Conservation (phyloP, 768 basidiomycete species). For the Jaapia argillacea region DNA sequence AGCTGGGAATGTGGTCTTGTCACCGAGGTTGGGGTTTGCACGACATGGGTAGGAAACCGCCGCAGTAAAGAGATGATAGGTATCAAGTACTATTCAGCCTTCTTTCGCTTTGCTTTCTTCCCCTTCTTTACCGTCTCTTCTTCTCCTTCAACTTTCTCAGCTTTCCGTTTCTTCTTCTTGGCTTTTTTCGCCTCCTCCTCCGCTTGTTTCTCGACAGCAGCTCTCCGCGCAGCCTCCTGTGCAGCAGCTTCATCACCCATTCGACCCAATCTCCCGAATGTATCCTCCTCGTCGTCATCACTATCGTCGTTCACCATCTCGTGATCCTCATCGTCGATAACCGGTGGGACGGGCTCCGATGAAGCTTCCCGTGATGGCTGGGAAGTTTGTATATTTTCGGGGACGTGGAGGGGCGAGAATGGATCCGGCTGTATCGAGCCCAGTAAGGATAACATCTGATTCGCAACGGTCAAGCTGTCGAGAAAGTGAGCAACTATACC, state of each 20-base stretch:
- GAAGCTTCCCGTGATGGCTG: slow-evolving; percentile 13
- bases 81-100: not conserved
- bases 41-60: too few relatives aligned
- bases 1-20: too few relatives aligned
- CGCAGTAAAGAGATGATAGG: not conserved
- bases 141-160: slow-evolving; percentile 12
- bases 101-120: slow-evolving; percentile 10
- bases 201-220: slow-evolving; percentile 15
- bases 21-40: too few relatives aligned
- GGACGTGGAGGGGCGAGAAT: slow-evolving; percentile 52
- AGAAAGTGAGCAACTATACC: not conserved
- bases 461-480: slow-evolving; percentile 73
- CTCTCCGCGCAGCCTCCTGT: slow-evolving; percentile 11
- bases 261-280: slow-evolving; percentile 20
- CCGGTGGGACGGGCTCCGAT: slow-evolving; percentile 12
- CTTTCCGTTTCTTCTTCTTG: slow-evolving; percentile 10
- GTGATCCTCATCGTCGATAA: slow-evolving; percentile 10
- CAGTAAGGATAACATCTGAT: slow-evolving; percentile 86
- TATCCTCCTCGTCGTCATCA: slow-evolving; percentile 22
- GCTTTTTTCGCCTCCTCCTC: slow-evolving; percentile 15
- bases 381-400: slow-evolving; percentile 16
- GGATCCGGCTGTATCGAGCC: slow-evolving; percentile 76
- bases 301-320: slow-evolving; percentile 10
- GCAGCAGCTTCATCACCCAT: slow-evolving; percentile 19
- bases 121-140: slow-evolving; percentile 18